Evolutionary conservation across 345 rosid genomes (phyloP).

Genomic region (Eucalyptus marginata): DNA sequence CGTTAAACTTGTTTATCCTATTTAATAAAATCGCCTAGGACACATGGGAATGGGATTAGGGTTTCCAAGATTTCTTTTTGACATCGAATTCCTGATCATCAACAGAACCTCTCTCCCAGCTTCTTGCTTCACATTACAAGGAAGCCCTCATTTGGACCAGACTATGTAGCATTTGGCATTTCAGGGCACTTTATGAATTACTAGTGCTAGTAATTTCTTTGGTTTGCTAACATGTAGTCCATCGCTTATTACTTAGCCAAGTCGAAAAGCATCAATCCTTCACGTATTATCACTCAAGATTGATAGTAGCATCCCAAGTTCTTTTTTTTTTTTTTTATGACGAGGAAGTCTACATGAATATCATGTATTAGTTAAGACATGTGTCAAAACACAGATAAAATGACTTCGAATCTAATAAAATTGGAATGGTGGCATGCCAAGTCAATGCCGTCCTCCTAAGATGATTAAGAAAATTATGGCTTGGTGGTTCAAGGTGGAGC

Average conservation of each 20-base stretch:
- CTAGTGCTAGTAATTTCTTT: not conserved
- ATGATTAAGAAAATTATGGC: not conserved
- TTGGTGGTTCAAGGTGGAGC: not conserved
- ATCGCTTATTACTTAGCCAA: not conserved
- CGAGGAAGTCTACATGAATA: not conserved
- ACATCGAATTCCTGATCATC: not conserved
- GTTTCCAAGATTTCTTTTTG: not conserved
- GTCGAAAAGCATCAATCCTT: not conserved
- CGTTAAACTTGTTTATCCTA: not conserved
- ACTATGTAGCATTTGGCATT: not conserved
- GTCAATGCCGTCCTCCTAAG: not conserved
- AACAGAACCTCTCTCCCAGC: not conserved
- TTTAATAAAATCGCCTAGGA: not conserved
- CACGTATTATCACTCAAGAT: not conserved
- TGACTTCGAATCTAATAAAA: not conserved
- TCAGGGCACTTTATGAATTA: not conserved
- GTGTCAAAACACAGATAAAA: accelerated
- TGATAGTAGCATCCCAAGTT: not conserved
- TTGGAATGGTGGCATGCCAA: not conserved
- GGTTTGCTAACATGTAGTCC: not conserved
- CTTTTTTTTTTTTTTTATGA: not conserved
- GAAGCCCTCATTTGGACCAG: not conserved
- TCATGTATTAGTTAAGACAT: not conserved
- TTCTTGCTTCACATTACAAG: not conserved
- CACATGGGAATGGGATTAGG: not conserved